Base-by-base conservation (phyloP, 768 basidiomycete species). In the Pleurotus giganteus region DNA sequence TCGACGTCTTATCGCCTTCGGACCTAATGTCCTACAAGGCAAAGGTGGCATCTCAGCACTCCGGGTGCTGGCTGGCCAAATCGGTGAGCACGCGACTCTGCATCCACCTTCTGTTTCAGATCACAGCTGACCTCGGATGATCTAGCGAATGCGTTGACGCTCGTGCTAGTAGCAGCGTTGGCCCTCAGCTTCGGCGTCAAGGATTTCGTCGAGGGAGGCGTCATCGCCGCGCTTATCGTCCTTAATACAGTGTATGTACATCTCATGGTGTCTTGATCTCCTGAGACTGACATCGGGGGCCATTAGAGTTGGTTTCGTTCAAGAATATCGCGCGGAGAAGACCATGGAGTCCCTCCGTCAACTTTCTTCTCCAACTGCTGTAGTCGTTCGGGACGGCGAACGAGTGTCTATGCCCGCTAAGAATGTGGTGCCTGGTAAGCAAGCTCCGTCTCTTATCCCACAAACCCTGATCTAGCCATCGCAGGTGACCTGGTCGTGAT, bases 281-380 rank as follows among this genome's bases (percentile, higher is more conserved):
- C 13, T n/a, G 17, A 34, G 46, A 13, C 44, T 45, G 32, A 21
- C 29, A 36, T 36, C 21, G 17, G 21, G 17, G 26, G 13, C 4
- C n/a, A 28, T 56, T 19, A 71, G 68, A 23, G 73, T 76, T 43
- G 78, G 77, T 4, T 78, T 77, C 57, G 65, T 74, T 47, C 77
- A 78, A 60, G 78, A 80, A 58, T 79, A 78, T 57, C 62, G 68
- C 17, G 75, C 76, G 0, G 78, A 79, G 59, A 76, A 77, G 58
- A 79, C 77, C 0, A 79, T 81, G 77, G 76, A 76, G 56, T 77
- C 76, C 4, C 67, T 79, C 2, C 73, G 74, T 4, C 73, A 73
- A 44, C 70, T 81, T 24, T 77, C 77, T 4, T 75, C 76, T 19
- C 79, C 79, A 2, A 73, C 74, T 5, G 79, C 78, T 1, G 61